A percentile compares a stretch with the other conserved stretches of the same genome.
phyloP scores from a whole-genome alignment of 345 rosid genomes.

The Gossypium herbaceum region DNA sequence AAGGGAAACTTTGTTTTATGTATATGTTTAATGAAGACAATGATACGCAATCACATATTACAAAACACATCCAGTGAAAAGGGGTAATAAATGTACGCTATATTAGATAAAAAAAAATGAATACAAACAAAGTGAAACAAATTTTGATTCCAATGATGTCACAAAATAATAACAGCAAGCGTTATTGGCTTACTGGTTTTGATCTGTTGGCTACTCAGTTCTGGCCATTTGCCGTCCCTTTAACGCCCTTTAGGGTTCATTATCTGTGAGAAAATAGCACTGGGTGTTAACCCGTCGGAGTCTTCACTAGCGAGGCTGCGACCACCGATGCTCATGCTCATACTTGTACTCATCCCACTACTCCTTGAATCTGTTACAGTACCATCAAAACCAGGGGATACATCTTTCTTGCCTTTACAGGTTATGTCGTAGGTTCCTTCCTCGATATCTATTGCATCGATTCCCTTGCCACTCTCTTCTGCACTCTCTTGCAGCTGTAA shows the following conservation, averaged over 20 bases:
- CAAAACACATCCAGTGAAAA: no score
- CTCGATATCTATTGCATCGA: slow-evolving; percentile 43
- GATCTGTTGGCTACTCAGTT: no score
- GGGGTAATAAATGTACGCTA: no score
- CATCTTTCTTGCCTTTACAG: slow-evolving; percentile 65
- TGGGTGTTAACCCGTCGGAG: slow-evolving; percentile 93
- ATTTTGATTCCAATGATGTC: not conserved
- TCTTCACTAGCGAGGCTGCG: slow-evolving; percentile 93
- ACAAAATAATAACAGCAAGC: not conserved
- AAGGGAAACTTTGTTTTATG: not conserved
- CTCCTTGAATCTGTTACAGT: slow-evolving; percentile 80
- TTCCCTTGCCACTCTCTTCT: slow-evolving; percentile 73
- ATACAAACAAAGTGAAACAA: not conserved
- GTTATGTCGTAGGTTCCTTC: slow-evolving; percentile 46
- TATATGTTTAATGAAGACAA: not conserved
- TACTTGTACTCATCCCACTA: slow-evolving; percentile 75
- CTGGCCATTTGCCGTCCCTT: not conserved
- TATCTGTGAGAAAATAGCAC: slow-evolving; percentile 95
- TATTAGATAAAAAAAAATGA: not conserved
- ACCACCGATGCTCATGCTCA: slow-evolving; percentile 94
- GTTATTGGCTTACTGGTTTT: not conserved
- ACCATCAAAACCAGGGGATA: slow-evolving; percentile 56
- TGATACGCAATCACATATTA: not conserved
- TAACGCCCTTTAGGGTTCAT: slow-evolving; percentile 99
- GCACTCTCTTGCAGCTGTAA: slow-evolving; percentile 96